Evolutionary conservation across 441 rosid genomes (phyloP).

Genomic region (Croton setiger): DNA sequence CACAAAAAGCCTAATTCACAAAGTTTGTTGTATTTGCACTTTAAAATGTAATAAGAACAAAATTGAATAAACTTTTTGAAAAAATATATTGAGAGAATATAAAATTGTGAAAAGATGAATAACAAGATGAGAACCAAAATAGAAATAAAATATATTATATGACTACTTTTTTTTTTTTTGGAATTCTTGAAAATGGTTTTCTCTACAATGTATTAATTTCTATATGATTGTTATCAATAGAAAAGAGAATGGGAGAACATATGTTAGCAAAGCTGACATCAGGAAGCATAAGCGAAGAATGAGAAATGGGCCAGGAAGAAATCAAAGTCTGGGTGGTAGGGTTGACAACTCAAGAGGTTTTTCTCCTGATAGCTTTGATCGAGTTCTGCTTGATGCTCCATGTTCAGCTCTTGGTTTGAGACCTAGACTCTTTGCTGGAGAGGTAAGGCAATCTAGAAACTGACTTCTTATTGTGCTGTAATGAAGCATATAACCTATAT

Average conservation of each 20-base stretch:
- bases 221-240: constrained; percentile 52
- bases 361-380: constrained; percentile 74
- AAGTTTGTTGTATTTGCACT: too few relatives aligned
- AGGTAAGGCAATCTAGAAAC: constrained; percentile 44
- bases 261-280: constrained; percentile 59
- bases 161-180: constrained; percentile 11
- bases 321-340: constrained; percentile 69
- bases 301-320: constrained; percentile 93
- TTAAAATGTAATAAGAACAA: too few relatives aligned
- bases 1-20: too few relatives aligned
- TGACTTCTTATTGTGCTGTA: constrained; percentile 1
- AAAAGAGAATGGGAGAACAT: constrained; percentile 46
- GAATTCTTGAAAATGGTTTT: constrained; percentile 8
- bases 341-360: constrained; percentile 82
- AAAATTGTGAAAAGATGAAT: too few relatives aligned
- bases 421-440: constrained; percentile 82
- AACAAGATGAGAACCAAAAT: too few relatives aligned
- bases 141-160: background rate
- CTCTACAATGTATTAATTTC: constrained; percentile 29
- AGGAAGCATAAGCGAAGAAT: constrained; percentile 67
- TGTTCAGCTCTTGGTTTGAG: constrained; percentile 99
- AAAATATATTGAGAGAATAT: too few relatives aligned
- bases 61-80: too few relatives aligned
- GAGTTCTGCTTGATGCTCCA: constrained; percentile 96
- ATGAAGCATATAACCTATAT: background rate